Base-by-base conservation (phyloP, 805 yeast genomes). In the Pichia deserticola region DNA sequence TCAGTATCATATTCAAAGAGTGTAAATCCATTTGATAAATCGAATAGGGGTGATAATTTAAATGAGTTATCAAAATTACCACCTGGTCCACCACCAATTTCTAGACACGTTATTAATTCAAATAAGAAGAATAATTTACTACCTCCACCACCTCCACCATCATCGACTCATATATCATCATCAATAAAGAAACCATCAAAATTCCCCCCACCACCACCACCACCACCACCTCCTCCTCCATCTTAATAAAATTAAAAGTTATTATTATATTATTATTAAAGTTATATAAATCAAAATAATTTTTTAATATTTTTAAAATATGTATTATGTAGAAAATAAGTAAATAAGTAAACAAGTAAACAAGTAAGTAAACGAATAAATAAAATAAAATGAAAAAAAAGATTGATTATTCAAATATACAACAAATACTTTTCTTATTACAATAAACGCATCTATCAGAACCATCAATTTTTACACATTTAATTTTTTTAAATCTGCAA, bases 321-420 rank as follows among this genome's bases (percentile, higher is more conserved):
- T 7, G 32, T 30, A 30, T 30, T 7, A 7, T 7, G 7, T 6
- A 30, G 7, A 30, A 7, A 30, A 30, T 7, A 30, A 9, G 32
- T 30, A 30, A 6, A 30, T 7, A 30, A 30, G 9, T 30, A 9
- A 29, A 6, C 8, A 29, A 7, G 32, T 20, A 30, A 30, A 30
- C 3, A 30, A 30, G 32, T 30, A 30, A 30, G 9, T 30, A 9
- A 30, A 30, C 9, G 3, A 30, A 3, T 30, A 30, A 30, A 30
- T 6, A 1, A 30, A 30, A 9, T 9, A 9, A 7, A 7, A 7
- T 30, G 3, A 30, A 30, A 30, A 30, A 30, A 30, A n/a, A n/a
- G n/a, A 30, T 7, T 30, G 32, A 30, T 12, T 36, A 43, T 69
- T 70, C 75, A 81, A 80, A 5, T 83, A 80, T 47, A 52, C 70